Evolutionary conservation across 352 stramenopile species (phyloP).

Genomic region (Phytopythium helicoides): DNA sequence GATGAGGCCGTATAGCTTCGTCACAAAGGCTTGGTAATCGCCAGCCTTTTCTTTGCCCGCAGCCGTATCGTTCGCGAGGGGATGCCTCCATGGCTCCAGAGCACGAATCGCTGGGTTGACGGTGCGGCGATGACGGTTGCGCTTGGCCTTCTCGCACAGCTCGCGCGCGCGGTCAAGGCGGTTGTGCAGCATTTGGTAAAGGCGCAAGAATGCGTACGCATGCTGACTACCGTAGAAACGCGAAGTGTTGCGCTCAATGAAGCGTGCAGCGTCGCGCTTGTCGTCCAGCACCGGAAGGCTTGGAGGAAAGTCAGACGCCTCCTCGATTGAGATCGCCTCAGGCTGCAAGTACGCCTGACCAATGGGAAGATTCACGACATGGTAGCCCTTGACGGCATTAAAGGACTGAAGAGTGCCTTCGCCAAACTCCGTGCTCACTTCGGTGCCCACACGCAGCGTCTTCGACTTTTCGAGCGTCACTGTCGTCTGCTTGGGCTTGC

Average conservation of each 20-base stretch:
- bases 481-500: conserved; percentile 65
- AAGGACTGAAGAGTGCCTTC: conserved; percentile 82
- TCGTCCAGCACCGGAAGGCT: conserved; percentile 66
- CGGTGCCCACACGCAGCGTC: conserved; percentile 55
- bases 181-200: conserved; percentile 89
- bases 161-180: conserved; percentile 79
- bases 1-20: conserved; percentile 84
- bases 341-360: conserved; percentile 75
- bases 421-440: conserved; percentile 80
- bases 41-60: conserved; percentile 69
- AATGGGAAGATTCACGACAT: conserved; percentile 66
- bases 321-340: conserved; percentile 70
- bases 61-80: conserved; percentile 35
- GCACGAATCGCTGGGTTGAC: conserved; percentile 84
- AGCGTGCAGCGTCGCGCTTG: conserved; percentile 40
- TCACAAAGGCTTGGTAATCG: conserved; percentile 87
- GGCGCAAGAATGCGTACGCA: conserved; percentile 84
- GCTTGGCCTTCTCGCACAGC: conserved; percentile 85
- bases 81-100: conserved; percentile 68
- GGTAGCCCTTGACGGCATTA: conserved; percentile 54
- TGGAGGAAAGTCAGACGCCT: conserved; percentile 70
- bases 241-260: conserved; percentile 37
- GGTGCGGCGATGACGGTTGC: conserved; percentile 80
- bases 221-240: conserved; percentile 83
- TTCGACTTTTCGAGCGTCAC: conserved; percentile 68